Evolutionary conservation across 2,329 filamentous ascomycete genomes (phyloP), one percentile per base, ranked within the genome.

Genomic region (Fusarium clavum): DNA sequence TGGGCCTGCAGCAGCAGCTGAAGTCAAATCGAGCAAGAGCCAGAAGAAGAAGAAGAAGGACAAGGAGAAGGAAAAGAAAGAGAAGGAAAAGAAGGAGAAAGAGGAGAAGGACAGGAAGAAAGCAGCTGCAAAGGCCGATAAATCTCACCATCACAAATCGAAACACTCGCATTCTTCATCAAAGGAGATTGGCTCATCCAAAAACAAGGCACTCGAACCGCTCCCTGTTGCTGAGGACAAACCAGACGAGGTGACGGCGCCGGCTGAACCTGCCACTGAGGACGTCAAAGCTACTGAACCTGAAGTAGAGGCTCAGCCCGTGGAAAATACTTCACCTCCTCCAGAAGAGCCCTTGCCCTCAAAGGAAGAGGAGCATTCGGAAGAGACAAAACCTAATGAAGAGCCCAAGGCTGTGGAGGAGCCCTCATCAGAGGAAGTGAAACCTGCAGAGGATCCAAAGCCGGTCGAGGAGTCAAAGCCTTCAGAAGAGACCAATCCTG

Each of bases 51-150:
- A 72, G 56, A 63, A 72, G n/a, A 71, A 75, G 45, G 55, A 70
- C 48, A 91, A 90, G 78, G 94, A 94, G 18, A 44, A 69, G 9
- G 38, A 70, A 18, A 44, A 64, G 22, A 57, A 73, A 40, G 46
- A 69, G 48, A 68, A 71, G 30, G 43, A 61, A 12, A 60, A 73
- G 64, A 64, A 70, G 10, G 64, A 73, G 16, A 61, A 55, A 22
- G 49, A 63, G 27, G 54, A 53, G 12, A 58, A 66, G 30, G 61
- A 72, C 47, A 67, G 58, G 53, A 72, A 70, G 34, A 72, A 72
- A 48, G 46, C 64, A 46, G 54, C 61, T 40, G 47, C 57, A n/a
- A 72, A 72, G 48, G 30, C 60, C 43, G 69, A 72, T 41, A 72
- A 72, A 38, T 52, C 64, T 44, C 69, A 69, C 38, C 69, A 67